Conservation (phyloP, 495 filamentous ascomycete genomes). For the Aspergillus taichungensis region DNA sequence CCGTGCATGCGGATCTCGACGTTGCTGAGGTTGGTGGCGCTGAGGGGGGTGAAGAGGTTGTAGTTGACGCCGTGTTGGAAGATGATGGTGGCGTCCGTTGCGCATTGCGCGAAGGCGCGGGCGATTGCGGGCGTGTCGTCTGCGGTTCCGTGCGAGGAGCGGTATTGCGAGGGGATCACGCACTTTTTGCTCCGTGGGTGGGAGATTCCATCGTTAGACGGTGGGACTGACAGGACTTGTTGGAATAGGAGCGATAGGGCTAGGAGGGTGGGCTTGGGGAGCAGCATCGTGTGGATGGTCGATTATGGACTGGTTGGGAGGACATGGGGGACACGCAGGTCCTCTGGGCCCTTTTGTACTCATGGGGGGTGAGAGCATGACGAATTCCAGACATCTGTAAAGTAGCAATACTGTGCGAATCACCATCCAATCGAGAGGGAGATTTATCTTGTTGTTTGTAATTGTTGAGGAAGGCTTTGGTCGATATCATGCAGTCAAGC, state of each 20-base stretch:
- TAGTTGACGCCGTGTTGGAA: conserved; percentile 31
- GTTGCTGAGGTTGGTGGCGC: conserved; percentile 29
- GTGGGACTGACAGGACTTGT: background rate
- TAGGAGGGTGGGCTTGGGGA: background rate
- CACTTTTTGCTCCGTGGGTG: conserved; percentile 5
- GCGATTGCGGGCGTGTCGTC: conserved; percentile 28
- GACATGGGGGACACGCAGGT: too few relatives aligned
- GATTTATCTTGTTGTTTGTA: too few relatives aligned
- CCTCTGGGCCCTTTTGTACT: too few relatives aligned
- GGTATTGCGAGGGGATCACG: conserved; percentile 11
- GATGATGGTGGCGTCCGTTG: conserved; percentile 23
- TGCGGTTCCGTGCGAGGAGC: conserved; percentile 19
- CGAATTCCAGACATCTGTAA: too few relatives aligned
- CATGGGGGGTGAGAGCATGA: too few relatives aligned
- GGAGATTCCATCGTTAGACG: background rate
- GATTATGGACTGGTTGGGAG: too few relatives aligned
- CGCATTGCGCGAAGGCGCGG: conserved; percentile 22
- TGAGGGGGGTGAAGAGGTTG: conserved; percentile 30
- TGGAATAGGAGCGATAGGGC: background rate
- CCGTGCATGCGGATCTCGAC: conserved; percentile 32
- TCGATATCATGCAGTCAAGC: too few relatives aligned
- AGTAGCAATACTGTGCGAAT: too few relatives aligned
- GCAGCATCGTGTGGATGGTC: background rate
- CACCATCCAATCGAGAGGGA: too few relatives aligned
- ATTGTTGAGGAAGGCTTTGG: too few relatives aligned